These are phyloP conservation scores for Penicillium sp. DNA, from an alignment of 2,329 filamentous ascomycete genomes.

Conservation along the genomic window DNA sequence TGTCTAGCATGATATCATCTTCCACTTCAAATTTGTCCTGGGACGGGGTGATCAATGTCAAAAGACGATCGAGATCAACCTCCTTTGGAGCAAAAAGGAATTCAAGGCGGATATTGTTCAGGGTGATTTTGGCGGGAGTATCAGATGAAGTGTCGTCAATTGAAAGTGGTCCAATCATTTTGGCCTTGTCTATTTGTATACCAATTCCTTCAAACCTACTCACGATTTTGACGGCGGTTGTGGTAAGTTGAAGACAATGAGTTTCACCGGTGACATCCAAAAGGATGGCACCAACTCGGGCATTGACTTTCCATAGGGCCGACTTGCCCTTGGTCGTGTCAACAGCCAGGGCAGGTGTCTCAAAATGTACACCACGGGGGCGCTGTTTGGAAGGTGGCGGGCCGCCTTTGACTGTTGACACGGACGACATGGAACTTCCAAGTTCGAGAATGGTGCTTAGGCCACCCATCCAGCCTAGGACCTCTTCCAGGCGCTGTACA, in stretches of 20 bases:
- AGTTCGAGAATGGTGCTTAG: slow-evolving; percentile 88
- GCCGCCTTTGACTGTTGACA: slow-evolving; percentile 53
- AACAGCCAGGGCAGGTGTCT: slow-evolving; percentile 42
- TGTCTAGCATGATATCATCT: slow-evolving; percentile 94
- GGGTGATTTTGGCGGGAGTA: slow-evolving; percentile 60
- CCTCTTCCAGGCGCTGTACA: slow-evolving; percentile 78
- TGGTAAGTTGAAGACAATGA: slow-evolving; percentile 71
- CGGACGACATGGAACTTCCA: slow-evolving; percentile 78
- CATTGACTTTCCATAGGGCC: slow-evolving; percentile 63
- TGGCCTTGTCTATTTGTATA: slow-evolving; percentile 72
- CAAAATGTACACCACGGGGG: slow-evolving; percentile 58
- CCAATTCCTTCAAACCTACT: slow-evolving; percentile 71
- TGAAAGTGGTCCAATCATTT: slow-evolving; percentile 68
- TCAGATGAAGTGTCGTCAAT: slow-evolving; percentile 45
- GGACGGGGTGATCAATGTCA: slow-evolving; percentile 86
- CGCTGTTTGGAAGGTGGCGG: slow-evolving; percentile 33
- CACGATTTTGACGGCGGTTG: slow-evolving; percentile 78
- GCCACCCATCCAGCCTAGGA: slow-evolving; percentile 84
- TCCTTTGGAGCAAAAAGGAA: slow-evolving; percentile 73
- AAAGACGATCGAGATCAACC: slow-evolving; percentile 74
- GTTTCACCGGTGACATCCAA: slow-evolving; percentile 74
- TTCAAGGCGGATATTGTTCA: slow-evolving; percentile 68
- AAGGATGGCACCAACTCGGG: slow-evolving; percentile 73
- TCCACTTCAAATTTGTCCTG: slow-evolving; percentile 86
- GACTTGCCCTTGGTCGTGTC: slow-evolving; percentile 16